Percentiles rank a stretch among this genome's conserved stretches.
Conservation (phyloP, 2,329 filamentous ascomycete genomes). For the Ilyonectria destructans region DNA sequence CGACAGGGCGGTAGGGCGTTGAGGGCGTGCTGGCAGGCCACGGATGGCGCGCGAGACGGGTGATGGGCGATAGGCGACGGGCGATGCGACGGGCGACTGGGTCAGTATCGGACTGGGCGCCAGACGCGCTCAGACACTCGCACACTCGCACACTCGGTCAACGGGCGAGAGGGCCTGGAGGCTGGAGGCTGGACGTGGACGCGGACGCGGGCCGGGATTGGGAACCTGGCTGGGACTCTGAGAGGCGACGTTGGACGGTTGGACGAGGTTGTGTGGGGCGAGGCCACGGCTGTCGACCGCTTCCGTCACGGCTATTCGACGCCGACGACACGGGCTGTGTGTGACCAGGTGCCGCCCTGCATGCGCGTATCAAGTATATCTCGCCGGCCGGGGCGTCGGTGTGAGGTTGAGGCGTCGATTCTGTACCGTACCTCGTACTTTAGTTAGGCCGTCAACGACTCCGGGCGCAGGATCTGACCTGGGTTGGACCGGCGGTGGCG, state of each 20-base stretch:
- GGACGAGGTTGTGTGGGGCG: constrained; percentile 47
- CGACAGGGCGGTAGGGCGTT: constrained; percentile 23
- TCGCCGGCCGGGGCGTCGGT: background rate
- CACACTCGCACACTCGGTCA: constrained; percentile 9
- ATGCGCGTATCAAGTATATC: constrained; percentile 37
- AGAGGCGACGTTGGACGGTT: constrained; percentile 34
- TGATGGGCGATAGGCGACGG: constrained; percentile 28
- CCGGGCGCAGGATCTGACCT: background rate
- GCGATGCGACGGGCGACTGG: constrained; percentile 20
- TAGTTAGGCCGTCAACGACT: background rate
- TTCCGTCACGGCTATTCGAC: constrained; percentile 46
- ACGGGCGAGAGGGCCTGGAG: constrained; percentile 38
- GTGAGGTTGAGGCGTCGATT: too few species aligned
- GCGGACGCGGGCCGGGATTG: constrained; percentile 50
- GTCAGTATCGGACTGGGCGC: constrained; percentile 29
- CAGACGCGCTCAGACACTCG: constrained; percentile 38
- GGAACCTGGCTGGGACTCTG: constrained; percentile 39
- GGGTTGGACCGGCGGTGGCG: constrained; percentile 17
- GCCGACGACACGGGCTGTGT: constrained; percentile 36
- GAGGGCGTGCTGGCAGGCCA: constrained; percentile 42
- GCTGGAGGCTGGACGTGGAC: constrained; percentile 41
- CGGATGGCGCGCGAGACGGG: constrained; percentile 33
- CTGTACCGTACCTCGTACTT: background rate
- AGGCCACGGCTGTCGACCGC: constrained; percentile 35
- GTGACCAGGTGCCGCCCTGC: constrained; percentile 37